Conservation (phyloP, 2,329 filamentous ascomycete genomes). For the Elsinoe fawcettii region DNA sequence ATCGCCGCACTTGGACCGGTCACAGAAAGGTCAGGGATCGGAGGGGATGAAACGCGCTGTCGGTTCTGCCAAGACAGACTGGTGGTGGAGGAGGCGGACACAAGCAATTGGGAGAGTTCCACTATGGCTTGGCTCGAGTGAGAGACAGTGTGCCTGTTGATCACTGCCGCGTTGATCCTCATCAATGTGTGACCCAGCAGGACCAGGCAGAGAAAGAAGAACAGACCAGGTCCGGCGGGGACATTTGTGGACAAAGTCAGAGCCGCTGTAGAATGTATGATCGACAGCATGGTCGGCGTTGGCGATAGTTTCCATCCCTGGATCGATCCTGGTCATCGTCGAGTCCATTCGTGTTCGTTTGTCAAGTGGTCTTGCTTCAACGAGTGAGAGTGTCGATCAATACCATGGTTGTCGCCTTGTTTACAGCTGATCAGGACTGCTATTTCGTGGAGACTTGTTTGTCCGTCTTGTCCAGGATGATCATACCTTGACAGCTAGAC, state of each 20-base stretch:
- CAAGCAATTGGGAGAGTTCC: background rate
- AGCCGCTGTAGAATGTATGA: slow-evolving; percentile 1
- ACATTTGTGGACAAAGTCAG: background rate
- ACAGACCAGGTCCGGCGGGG: background rate
- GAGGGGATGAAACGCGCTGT: slow-evolving; percentile 7
- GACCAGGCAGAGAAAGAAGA: background rate
- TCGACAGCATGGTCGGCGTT: background rate
- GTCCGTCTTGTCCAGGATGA: slow-evolving; percentile 10
- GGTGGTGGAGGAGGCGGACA: slow-evolving; percentile 6
- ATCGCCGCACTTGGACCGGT: background rate
- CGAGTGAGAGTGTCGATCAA: background rate
- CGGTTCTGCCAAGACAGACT: background rate
- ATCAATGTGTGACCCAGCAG: slow-evolving; percentile 7
- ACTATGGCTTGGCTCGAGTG: background rate
- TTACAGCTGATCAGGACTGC: background rate
- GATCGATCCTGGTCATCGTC: background rate
- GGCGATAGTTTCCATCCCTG: background rate
- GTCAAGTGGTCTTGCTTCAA: background rate
- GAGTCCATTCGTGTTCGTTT: background rate
- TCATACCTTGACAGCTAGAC: background rate
- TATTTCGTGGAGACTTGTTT: background rate
- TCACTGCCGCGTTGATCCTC: slow-evolving; percentile 2
- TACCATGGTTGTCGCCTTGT: background rate
- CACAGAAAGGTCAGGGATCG: slow-evolving; percentile 13
- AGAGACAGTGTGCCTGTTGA: background rate